Evolutionary conservation across 2,329 filamentous ascomycete genomes (phyloP), one percentile per base, ranked within the genome.

Genomic region (Akanthomyces muscarius): DNA sequence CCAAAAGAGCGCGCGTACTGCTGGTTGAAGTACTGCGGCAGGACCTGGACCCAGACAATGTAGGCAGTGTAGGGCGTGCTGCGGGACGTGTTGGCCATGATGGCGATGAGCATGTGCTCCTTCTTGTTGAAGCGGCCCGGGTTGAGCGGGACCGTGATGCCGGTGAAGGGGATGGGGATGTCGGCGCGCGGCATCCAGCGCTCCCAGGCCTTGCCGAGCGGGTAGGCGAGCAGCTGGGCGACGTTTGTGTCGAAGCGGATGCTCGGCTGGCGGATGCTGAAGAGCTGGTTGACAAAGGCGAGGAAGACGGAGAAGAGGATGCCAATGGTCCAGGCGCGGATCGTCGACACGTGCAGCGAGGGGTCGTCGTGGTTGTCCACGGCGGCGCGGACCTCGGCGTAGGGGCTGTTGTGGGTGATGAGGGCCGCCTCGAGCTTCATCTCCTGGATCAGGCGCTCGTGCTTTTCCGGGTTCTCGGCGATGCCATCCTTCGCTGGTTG

Each of bases 71-170:
- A 80, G 0, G 77, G 77, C 5, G 71, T 69, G 61, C 74, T 73
- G 67, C 71, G 76, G 23, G 75, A 74, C 8, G 78, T 79, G 69
- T 85, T 84, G 56, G 85, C 81, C 77, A 81, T 80, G 68, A 81
- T 78, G 47, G 77, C 77, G 64, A 82, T 78, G 38, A 83, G 71
- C 72, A 80, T 78, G 70, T 83, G 81, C 69, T 83, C 81, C 70
- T 83, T 83, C 66, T 76, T 77, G 65, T 77, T 80, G 69, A 83
- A 83, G 1, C 75, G 76, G 4, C 79, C 78, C 0, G 80, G 78
- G 66, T 81, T 81, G n/a, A 80, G 71, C 18, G 71, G 75, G 16
- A 71, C 63, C 3, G 74, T 74, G 64, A 70, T 73, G 7, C 69
- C 65, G 18, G 65, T 69, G 58, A 76, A 74, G 10, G 72, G 69